Conservation (phyloP, 306 rosid species). For the Cercis canadensis region DNA sequence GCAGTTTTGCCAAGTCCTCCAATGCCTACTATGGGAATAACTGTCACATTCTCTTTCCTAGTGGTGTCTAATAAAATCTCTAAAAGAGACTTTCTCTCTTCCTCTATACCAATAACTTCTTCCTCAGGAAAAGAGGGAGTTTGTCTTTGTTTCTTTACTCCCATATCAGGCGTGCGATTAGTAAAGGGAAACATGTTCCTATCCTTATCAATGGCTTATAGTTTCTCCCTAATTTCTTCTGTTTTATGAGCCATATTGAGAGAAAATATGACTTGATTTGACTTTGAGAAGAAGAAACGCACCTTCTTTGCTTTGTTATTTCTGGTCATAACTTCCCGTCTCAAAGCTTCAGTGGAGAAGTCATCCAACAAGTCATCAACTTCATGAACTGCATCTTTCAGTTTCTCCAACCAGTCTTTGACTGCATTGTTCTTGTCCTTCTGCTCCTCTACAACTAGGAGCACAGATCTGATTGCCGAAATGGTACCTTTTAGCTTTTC, state of each 20-base stretch:
- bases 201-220: not conserved
- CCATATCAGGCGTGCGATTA: too few species aligned
- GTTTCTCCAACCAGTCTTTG: constrained; percentile 6
- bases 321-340: not conserved
- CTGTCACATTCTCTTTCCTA: not conserved
- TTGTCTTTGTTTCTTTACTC: not conserved
- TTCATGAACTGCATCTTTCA: constrained; percentile 8
- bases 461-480: too few species aligned
- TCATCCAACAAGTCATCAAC: constrained; percentile 18
- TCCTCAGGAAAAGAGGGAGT: not conserved
- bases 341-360: not conserved
- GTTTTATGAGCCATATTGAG: not conserved
- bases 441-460: too few species aligned
- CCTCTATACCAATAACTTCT: constrained; percentile 27
- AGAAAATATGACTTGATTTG: not conserved
- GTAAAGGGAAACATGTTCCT: not conserved
- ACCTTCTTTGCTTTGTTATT: not conserved
- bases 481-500: too few species aligned
- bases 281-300: not conserved
- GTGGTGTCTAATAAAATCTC: not conserved
- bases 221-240: not conserved
- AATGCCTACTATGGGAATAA: constrained; percentile 30
- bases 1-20: constrained; percentile 37
- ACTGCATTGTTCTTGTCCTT: too few species aligned
- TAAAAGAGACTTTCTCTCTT: not conserved